Evolutionary conservation across 2,329 filamentous ascomycete species (phyloP).

Genomic region (Hypoxylon sp.): DNA sequence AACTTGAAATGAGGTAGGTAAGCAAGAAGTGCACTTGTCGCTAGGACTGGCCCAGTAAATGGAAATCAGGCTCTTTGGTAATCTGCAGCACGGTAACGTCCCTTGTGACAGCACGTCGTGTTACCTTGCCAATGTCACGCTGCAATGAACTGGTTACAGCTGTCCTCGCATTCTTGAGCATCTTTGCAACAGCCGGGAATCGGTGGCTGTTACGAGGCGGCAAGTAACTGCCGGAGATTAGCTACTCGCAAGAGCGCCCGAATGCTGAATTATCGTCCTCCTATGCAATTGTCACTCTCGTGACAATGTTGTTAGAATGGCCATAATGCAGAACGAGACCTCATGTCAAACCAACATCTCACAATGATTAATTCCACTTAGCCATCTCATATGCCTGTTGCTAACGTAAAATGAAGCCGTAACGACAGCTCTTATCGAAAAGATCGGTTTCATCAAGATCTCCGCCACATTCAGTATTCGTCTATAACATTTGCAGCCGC

Average conservation of each 20-base stretch:
- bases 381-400: conserved; percentile 6
- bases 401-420: not conserved
- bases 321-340: not conserved
- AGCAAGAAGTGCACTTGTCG: not conserved
- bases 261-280: not conserved
- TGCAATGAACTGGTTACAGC: conserved; percentile 8
- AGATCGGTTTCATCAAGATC: not conserved
- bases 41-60: conserved; percentile 5
- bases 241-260: not conserved
- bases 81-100: conserved; percentile 17
- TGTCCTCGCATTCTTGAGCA: conserved; percentile 12
- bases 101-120: conserved; percentile 24
- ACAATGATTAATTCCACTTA: not conserved
- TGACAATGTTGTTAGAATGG: not conserved
- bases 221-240: not conserved
- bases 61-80: conserved; percentile 1
- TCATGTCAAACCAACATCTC: not conserved
- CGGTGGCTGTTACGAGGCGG: not conserved
- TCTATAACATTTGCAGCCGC: not conserved
- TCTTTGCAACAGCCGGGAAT: not conserved
- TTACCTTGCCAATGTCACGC: conserved; percentile 17
- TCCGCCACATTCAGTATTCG: not conserved
- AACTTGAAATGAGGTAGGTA: not conserved
- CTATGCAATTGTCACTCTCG: not conserved
- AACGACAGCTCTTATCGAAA: conserved; percentile 20